Percentiles rank a stretch among this genome's conserved stretches.
Conservation (phyloP, 805 yeast species). For the Wickerhamomyces tratensis region DNA sequence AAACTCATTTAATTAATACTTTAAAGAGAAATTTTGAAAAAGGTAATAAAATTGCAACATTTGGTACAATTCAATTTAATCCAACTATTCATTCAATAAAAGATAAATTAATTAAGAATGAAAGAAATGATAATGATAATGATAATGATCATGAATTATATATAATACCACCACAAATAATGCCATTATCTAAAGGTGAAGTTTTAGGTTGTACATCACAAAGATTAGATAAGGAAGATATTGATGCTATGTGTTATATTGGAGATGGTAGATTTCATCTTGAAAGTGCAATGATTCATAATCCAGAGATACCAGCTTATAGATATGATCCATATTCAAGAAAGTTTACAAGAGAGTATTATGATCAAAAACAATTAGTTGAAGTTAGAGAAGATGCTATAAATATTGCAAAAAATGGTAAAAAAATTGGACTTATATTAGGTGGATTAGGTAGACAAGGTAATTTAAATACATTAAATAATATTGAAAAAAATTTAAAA, state of each 20-base stretch:
- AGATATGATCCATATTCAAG: constrained; percentile 93
- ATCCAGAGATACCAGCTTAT: constrained; percentile 85
- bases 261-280: constrained; percentile 97
- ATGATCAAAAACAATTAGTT: constrained; percentile 79
- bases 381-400: constrained; percentile 69
- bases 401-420: constrained; percentile 42
- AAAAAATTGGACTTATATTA: constrained; percentile 71
- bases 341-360: constrained; percentile 81
- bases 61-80: constrained; percentile 95
- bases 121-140: constrained; percentile 18
- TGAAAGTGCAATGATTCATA: constrained; percentile 95
- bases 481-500: constrained; percentile 45
- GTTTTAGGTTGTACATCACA: constrained; percentile 96
- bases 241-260: constrained; percentile 76
- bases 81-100: constrained; percentile 81
- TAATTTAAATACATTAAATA: constrained; percentile 62
- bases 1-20: constrained; percentile 70
- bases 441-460: constrained; percentile 98
- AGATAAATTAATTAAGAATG: constrained; percentile 35
- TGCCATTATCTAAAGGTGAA: constrained; percentile 91
- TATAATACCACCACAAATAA: constrained; percentile 80
- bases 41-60: constrained; percentile 67
- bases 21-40: constrained; percentile 54
- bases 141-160: constrained; percentile 38
- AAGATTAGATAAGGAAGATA: constrained; percentile 50